Conservation (phyloP, 2,329 filamentous ascomycete species). For the Monilinia laxa region DNA sequence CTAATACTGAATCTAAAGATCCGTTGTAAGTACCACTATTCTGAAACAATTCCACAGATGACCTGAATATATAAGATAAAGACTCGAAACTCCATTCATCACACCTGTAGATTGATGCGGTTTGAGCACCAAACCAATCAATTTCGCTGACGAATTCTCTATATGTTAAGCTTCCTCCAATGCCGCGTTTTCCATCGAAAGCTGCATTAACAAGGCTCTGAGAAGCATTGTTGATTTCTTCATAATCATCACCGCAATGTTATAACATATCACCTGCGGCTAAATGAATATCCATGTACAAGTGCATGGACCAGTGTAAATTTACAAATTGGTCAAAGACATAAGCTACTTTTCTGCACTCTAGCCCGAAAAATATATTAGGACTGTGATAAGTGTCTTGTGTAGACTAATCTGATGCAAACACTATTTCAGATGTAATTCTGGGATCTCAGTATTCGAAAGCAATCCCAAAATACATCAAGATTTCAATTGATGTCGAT, state of each 20-base stretch:
- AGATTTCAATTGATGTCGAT: neutral
- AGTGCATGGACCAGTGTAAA: neutral
- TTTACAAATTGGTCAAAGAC: neutral
- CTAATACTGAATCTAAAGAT: neutral
- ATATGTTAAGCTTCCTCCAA: neutral
- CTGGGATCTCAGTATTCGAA: neutral
- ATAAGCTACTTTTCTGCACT: neutral
- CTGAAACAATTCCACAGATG: neutral
- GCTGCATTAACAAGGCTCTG: neutral
- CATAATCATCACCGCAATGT: neutral
- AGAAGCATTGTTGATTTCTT: neutral
- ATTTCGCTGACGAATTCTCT: neutral
- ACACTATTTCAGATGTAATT: neutral
- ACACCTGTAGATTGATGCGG: neutral
- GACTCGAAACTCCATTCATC: neutral
- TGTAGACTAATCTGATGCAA: neutral
- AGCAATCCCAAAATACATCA: neutral
- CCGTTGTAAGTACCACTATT: neutral
- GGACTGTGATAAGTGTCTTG: neutral
- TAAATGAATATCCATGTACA: neutral
- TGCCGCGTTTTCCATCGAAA: neutral
- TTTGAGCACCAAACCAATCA: neutral
- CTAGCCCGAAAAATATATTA: neutral
- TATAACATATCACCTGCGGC: neutral
- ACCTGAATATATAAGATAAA: neutral